phyloP scores from a whole-genome alignment of 345 rosid genomes.

The Geranium rotundifolium region DNA sequence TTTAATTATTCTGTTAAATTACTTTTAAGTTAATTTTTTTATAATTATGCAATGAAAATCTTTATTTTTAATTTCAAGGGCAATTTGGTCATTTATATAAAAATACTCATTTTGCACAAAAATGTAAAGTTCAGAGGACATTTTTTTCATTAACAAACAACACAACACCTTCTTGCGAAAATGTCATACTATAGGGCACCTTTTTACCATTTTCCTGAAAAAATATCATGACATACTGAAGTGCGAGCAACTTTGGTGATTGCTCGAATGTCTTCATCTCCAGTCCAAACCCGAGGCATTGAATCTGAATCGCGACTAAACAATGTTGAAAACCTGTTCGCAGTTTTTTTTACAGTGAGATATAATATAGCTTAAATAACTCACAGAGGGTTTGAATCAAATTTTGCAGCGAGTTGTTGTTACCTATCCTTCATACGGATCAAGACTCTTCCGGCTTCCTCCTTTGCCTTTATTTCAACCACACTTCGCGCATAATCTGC shows the following conservation, averaged over 20 bases:
- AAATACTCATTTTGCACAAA: no score
- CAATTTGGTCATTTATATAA: no score
- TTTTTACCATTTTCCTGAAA: no score
- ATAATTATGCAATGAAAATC: no score
- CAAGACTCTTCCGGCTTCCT: conserved; percentile 83
- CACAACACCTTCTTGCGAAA: no score
- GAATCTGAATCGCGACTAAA: conserved; percentile 95
- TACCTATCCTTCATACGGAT: conserved; percentile 94
- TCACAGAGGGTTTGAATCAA: conserved; percentile 7
- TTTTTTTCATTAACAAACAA: no score
- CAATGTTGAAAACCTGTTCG: conserved; percentile 67
- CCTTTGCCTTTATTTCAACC: conserved; percentile 83
- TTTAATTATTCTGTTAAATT: no score
- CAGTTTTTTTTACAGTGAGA: background rate
- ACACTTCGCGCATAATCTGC: conserved; percentile 53
- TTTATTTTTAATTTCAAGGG: no score
- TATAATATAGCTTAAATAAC: conserved; percentile 7
- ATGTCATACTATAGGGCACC: no score
- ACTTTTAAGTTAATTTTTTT: no score
- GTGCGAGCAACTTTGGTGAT: conserved; percentile 87
- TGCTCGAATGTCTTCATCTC: conserved; percentile 93
- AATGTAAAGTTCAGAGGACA: no score
- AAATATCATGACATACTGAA: conserved; percentile 36
- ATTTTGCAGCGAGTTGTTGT: conserved; percentile 9
- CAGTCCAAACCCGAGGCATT: conserved; percentile 97